Base-by-base conservation (phyloP, 139 green algal genomes). In the Chlamydomonas sphaeroides region DNA sequence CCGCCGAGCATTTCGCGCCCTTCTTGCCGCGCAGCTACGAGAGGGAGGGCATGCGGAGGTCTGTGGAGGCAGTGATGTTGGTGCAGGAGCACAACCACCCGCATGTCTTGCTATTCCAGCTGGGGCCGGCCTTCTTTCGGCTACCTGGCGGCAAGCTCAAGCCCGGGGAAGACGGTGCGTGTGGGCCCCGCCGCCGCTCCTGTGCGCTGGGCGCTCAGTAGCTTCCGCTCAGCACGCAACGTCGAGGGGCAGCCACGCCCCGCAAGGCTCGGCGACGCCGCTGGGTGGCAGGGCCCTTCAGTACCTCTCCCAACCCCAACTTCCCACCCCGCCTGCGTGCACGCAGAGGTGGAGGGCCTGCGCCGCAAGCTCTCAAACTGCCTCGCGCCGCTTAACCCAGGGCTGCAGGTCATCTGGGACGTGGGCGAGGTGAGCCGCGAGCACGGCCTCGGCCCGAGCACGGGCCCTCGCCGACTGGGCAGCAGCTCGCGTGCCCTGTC, bases 41-140 rank as follows among this genome's bases (percentile, higher is more conserved):
- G n/a, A 73, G 82, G 32, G 90, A 99, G 48, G 96, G 96, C 53
- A 83, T 94, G 70, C 88, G 96, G 25, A 88, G 93, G 6, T 95
- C 91, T 11, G 96, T 98, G 39, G 96, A 98, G 53, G 96, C 88
- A 5, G 85, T 99, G 10, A 53, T 99, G 39, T 65, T 99, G 30
- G 96, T 98, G 61, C 92, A 97, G 53, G 84, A 98, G 67, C 97
- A 99, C 92, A 95, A 94, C 72, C 94, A 98, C 83, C 95, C 96
- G 14, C 96, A 99, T 79, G 88, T 98, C 3, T 84, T 99, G 51
- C 90, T 99, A 15, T 83, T 99, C 32, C 96, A 99, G 77, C 86
- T 96, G 17, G 57, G 89, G 63, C 35, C 84, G 68, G 51, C 83
- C 5, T 97, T 95, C 80, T 99, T 97, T 81, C 97, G 94, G 67